These are phyloP conservation scores for Clarireedia monteithiana DNA, from an alignment of 2,329 filamentous ascomycete genomes.

Conservation along the genomic window DNA sequence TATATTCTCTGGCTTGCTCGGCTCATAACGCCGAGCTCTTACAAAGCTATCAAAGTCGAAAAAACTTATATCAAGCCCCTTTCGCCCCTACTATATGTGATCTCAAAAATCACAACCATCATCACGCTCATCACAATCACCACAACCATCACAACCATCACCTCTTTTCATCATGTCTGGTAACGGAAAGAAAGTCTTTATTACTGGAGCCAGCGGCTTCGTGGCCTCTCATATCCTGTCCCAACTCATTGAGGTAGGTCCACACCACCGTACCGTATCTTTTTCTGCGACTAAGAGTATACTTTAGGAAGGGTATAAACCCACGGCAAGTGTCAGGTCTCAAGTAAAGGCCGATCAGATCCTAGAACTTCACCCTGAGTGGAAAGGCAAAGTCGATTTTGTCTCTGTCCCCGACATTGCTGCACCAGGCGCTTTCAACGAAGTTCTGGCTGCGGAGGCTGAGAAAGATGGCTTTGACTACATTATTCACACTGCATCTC, in stretches of 20 bases:
- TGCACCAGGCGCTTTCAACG: slow-evolving; percentile 57
- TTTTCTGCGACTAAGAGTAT: not conserved
- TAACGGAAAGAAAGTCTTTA: slow-evolving; percentile 12
- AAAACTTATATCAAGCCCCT: too few species aligned
- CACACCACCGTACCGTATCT: not conserved
- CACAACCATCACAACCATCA: not conserved
- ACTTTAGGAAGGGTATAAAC: slow-evolving; percentile 8
- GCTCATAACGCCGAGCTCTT: not conserved
- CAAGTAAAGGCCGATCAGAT: slow-evolving; percentile 36
- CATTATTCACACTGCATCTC: slow-evolving; percentile 63
- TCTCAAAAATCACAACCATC: not conserved
- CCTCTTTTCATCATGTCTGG: not conserved
- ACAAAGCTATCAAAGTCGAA: too few species aligned
- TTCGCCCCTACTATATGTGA: too few species aligned
- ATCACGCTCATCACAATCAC: not conserved
- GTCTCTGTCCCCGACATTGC: slow-evolving; percentile 60
- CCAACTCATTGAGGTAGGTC: slow-evolving; percentile 22
- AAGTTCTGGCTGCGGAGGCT: slow-evolving; percentile 29
- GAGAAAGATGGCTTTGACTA: slow-evolving; percentile 48
- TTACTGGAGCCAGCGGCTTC: slow-evolving; percentile 37
- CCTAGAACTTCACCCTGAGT: slow-evolving; percentile 30
- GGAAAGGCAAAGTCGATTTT: slow-evolving; percentile 23
- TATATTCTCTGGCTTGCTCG: not conserved
- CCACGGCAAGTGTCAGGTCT: slow-evolving; percentile 33
- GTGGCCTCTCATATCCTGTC: slow-evolving; percentile 41